Percentiles rank a stretch among this genome's conserved stretches.
phyloP scores from a whole-genome alignment of 805 yeast genomes.

The Cyberlindnera suaveolens region DNA sequence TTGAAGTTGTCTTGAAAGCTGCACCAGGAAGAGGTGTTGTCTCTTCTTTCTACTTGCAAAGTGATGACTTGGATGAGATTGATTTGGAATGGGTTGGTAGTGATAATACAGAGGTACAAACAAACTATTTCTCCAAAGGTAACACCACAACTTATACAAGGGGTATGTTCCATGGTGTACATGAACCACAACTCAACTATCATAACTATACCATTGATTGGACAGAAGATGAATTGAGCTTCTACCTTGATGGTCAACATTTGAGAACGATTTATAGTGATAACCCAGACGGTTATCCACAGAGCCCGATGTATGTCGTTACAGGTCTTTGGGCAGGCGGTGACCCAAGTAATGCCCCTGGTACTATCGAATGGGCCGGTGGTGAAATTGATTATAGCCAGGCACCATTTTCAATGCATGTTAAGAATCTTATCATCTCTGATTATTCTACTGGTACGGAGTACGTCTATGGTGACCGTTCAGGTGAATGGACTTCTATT shows the following conservation, averaged over 20 bases:
- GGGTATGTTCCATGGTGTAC: conserved; percentile 62
- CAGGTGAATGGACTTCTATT: conserved; percentile 59
- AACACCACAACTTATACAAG: conserved; percentile 71
- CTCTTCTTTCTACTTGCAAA: conserved; percentile 73
- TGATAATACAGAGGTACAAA: conserved; percentile 66
- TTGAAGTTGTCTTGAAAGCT: conserved; percentile 65
- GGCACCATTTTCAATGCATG: conserved; percentile 65
- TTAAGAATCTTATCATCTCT: conserved; percentile 53
- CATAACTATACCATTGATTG: conserved; percentile 85
- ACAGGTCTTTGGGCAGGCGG: conserved; percentile 84
- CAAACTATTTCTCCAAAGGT: conserved; percentile 81
- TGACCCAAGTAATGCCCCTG: conserved; percentile 54
- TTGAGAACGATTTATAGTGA: conserved; percentile 57
- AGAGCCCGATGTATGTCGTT: conserved; percentile 74
- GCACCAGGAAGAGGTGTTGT: conserved; percentile 77
- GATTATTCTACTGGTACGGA: conserved; percentile 63
- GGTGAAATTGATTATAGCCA: conserved; percentile 59
- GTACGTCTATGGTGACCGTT: conserved; percentile 47
- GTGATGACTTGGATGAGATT: conserved; percentile 84
- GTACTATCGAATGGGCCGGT: conserved; percentile 82
- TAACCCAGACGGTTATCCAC: conserved; percentile 73
- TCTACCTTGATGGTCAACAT: conserved; percentile 66
- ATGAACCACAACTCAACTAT: conserved; percentile 48
- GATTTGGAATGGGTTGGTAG: conserved; percentile 87
- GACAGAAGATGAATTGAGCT: conserved; percentile 57